Evolutionary conservation across 75 land plant species (phyloP).

Genomic region (Pseudotsuga menziesii): DNA sequence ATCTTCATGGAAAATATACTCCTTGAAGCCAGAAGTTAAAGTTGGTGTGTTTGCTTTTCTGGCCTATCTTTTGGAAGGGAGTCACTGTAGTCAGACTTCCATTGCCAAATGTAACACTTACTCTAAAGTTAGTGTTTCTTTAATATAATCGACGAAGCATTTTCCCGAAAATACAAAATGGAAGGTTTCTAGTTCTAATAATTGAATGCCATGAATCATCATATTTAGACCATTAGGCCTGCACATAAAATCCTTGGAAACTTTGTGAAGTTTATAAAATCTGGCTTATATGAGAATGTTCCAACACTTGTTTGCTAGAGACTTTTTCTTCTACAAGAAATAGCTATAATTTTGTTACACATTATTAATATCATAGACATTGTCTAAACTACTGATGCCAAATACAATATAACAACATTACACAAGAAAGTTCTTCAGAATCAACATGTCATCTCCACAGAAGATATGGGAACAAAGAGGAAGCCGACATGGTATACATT

Average conservation of each 20-base stretch:
- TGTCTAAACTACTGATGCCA: not conserved
- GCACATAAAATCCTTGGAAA: not conserved
- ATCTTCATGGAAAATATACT: too few relatives aligned
- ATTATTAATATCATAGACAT: not conserved
- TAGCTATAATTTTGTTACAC: not conserved
- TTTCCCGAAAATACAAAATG: not conserved
- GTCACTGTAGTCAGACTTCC: too few relatives aligned
- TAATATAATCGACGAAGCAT: too few relatives aligned
- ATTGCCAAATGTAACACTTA: too few relatives aligned
- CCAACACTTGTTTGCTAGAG: not conserved
- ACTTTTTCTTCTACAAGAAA: not conserved
- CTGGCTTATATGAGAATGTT: not conserved
- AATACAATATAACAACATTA: not conserved
- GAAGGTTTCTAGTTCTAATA: not conserved
- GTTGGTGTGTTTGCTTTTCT: too few relatives aligned
- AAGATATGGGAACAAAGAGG: conserved; percentile 1
- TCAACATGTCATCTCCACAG: not conserved
- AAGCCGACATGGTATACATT: not conserved
- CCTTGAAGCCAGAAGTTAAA: too few relatives aligned
- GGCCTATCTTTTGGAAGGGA: too few relatives aligned
- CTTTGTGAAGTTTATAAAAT: not conserved
- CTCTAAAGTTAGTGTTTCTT: too few relatives aligned
- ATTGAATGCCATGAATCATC: not conserved
- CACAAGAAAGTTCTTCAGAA: not conserved
- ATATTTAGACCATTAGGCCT: not conserved